phyloP scores from a whole-genome alignment of 805 yeast species.

The Ogataea thermomethanolica region DNA sequence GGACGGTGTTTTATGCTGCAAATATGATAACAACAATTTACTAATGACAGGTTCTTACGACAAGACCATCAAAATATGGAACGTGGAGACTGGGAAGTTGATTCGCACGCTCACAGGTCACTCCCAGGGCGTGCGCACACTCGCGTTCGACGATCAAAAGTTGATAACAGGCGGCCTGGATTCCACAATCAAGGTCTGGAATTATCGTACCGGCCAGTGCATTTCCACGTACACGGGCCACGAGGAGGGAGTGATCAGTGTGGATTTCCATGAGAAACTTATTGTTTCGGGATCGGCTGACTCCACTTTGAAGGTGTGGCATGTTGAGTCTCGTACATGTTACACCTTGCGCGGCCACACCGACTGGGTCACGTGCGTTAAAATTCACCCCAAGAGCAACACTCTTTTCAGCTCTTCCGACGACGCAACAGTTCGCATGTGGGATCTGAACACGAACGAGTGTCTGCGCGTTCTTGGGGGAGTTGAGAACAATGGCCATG shows the following conservation, averaged over 20 bases:
- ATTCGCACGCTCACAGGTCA: slow-evolving; percentile 84
- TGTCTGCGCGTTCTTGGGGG: slow-evolving; percentile 81
- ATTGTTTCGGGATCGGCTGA: slow-evolving; percentile 95
- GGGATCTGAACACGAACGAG: slow-evolving; percentile 82
- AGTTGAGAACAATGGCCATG: slow-evolving; percentile 71
- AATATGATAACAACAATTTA: slow-evolving; percentile 69
- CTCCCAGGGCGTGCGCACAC: slow-evolving; percentile 76
- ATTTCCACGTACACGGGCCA: slow-evolving; percentile 93
- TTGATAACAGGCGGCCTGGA: slow-evolving; percentile 91
- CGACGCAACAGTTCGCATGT: slow-evolving; percentile 89
- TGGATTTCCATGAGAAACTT: slow-evolving; percentile 74
- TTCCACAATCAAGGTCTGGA: slow-evolving; percentile 92
- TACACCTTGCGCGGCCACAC: slow-evolving; percentile 90
- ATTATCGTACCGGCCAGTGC: slow-evolving; percentile 90
- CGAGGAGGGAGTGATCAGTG: slow-evolving; percentile 76
- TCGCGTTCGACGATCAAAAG: slow-evolving; percentile 85
- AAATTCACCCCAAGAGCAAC: slow-evolving; percentile 73
- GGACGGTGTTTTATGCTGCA: slow-evolving; percentile 86
- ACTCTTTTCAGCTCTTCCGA: slow-evolving; percentile 86
- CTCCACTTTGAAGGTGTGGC: slow-evolving; percentile 91
- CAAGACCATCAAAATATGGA: slow-evolving; percentile 91
- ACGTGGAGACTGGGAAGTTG: slow-evolving; percentile 71
- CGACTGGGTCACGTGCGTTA: slow-evolving; percentile 89
- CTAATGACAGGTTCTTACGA: slow-evolving; percentile 93
- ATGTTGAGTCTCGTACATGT: slow-evolving; percentile 88